Percentiles rank a stretch among this genome's conserved stretches.
Evolutionary conservation across 2,329 filamentous ascomycete genomes (phyloP).

Genomic region (Hypocreales sp.): DNA sequence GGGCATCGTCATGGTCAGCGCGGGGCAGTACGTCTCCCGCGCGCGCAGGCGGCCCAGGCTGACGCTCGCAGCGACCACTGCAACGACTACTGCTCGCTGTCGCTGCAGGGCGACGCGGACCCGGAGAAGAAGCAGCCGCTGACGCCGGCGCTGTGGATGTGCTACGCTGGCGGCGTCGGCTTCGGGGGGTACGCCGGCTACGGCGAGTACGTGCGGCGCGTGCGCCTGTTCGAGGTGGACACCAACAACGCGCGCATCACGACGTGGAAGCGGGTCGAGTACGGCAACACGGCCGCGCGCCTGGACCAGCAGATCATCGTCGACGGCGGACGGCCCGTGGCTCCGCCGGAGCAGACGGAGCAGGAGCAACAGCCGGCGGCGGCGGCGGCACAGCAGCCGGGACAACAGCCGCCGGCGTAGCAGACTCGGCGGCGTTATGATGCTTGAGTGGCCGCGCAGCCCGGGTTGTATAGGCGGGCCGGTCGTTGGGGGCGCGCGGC

Average conservation of each 20-base stretch:
- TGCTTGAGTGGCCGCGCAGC: too few relatives aligned
- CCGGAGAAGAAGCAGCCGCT: constrained; percentile 5
- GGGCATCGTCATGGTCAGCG: constrained; percentile 74
- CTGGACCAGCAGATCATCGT: constrained; percentile 53
- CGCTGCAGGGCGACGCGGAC: constrained; percentile 18
- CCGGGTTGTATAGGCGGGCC: too few relatives aligned
- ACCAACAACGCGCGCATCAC: constrained; percentile 77
- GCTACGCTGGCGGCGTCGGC: constrained; percentile 80
- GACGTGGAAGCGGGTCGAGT: constrained; percentile 84
- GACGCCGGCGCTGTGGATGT: constrained; percentile 85
- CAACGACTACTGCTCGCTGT: constrained; percentile 88
- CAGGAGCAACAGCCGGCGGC: background rate
- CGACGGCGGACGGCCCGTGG: constrained; percentile 36
- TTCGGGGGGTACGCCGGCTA: constrained; percentile 96
- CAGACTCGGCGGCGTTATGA: too few relatives aligned
- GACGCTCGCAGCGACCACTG: constrained; percentile 57
- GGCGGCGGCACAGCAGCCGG: background rate
- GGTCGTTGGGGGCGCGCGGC: too few relatives aligned
- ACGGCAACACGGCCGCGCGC: constrained; percentile 34
- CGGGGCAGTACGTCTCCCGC: constrained; percentile 57
- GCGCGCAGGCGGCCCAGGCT: constrained; percentile 4
- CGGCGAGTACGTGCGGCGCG: constrained; percentile 64
- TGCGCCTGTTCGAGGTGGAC: constrained; percentile 86
- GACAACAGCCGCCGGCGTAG: constrained; percentile 13
- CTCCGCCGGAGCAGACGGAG: too few relatives aligned